These are phyloP conservation scores for Apiospora aurea DNA, from an alignment of 2,329 filamentous ascomycete genomes.

Conservation along the genomic window DNA sequence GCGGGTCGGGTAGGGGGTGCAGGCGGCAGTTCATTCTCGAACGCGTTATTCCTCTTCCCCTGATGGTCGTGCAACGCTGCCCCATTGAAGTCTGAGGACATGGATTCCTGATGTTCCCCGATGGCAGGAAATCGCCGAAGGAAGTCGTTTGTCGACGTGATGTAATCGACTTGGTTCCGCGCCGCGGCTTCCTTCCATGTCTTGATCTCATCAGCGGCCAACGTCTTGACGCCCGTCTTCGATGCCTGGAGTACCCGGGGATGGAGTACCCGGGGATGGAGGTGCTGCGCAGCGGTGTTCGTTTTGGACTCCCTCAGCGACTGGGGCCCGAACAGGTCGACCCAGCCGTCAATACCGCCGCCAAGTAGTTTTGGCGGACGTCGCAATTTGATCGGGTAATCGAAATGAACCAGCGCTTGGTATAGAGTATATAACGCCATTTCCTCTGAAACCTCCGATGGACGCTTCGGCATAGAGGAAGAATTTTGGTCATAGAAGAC, in stretches of 20 bases:
- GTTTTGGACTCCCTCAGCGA: constrained; percentile 58
- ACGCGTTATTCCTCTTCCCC: constrained; percentile 42
- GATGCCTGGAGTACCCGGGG: constrained; percentile 41
- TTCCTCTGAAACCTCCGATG: constrained; percentile 48
- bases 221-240: constrained; percentile 65
- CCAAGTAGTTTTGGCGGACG: constrained; percentile 77
- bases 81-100: constrained; percentile 51
- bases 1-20: constrained; percentile 71
- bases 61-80: neutral
- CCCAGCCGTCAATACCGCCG: constrained; percentile 88
- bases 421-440: constrained; percentile 74
- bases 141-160: constrained; percentile 83
- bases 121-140: constrained; percentile 80
- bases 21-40: constrained; percentile 56
- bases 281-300: constrained; percentile 27
- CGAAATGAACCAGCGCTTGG: constrained; percentile 84
- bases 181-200: constrained; percentile 75
- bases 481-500: constrained; percentile 87
- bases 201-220: constrained; percentile 81
- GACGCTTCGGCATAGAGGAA: constrained; percentile 52
- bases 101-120: constrained; percentile 66
- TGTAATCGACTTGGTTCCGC: constrained; percentile 54
- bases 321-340: constrained; percentile 77
- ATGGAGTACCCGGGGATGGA: constrained; percentile 28
- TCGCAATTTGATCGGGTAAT: constrained; percentile 77